Evolutionary conservation across 2,329 filamentous ascomycete species (phyloP).

Genomic region (Fusarium chlamydosporum): DNA sequence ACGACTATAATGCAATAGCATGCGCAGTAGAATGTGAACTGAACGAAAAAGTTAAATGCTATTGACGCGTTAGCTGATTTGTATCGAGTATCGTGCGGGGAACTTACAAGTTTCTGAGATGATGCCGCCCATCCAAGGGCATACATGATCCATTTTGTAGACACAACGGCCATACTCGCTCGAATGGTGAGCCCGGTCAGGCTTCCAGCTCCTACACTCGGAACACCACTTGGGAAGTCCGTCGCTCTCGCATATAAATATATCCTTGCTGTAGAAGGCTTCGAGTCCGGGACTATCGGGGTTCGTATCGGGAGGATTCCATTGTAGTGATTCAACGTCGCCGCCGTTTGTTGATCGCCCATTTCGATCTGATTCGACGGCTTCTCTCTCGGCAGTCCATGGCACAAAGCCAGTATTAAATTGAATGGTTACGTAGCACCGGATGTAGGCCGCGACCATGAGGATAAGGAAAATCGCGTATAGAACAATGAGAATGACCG

Average conservation of each 20-base stretch:
- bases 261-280: conserved; percentile 83
- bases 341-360: conserved; percentile 41
- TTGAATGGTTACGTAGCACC: conserved; percentile 74
- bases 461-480: conserved; percentile 80
- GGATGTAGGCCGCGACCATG: conserved; percentile 76
- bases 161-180: conserved; percentile 86
- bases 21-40: conserved; percentile 82
- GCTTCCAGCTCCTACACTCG: conserved; percentile 87
- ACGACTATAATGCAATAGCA: conserved; percentile 76
- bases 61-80: conserved; percentile 6
- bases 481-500: conserved; percentile 77
- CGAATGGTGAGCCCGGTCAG: conserved; percentile 89
- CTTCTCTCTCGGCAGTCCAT: conserved; percentile 60
- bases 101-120: conserved; percentile 81
- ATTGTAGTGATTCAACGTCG: conserved; percentile 52
- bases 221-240: conserved; percentile 91
- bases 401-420: conserved; percentile 81
- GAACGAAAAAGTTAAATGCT: conserved; percentile 92
- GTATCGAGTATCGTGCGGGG: not conserved
- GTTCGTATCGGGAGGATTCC: conserved; percentile 60
- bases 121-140: conserved; percentile 96
- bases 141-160: conserved; percentile 94
- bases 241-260: conserved; percentile 86
- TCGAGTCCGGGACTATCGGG: conserved; percentile 79
- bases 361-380: conserved; percentile 52